Evolutionary conservation across 768 basidiomycete species (phyloP).

Genomic region (Serendipita sp.): DNA sequence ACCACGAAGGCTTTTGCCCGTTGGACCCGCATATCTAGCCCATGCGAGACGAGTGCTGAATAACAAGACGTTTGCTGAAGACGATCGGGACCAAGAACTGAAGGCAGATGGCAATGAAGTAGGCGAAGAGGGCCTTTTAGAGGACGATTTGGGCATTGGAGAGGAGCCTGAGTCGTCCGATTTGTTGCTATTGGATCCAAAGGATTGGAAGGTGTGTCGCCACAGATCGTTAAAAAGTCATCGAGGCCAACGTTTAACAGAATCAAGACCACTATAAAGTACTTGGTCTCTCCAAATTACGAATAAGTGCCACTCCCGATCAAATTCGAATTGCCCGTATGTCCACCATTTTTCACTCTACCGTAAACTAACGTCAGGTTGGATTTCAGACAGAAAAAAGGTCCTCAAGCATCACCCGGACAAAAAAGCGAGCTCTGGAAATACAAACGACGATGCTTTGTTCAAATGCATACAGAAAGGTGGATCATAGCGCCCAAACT

Average conservation of each 20-base stretch:
- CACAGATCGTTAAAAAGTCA: not conserved
- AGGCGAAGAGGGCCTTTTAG: constrained; percentile 26
- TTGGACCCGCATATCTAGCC: constrained; percentile 74
- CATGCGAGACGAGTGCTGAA: constrained; percentile 63
- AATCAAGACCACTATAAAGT: constrained; percentile 99
- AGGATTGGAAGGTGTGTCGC: constrained; percentile 82
- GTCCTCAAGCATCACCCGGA: constrained; percentile 98
- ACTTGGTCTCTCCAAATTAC: constrained; percentile 78
- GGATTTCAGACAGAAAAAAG: constrained; percentile 77
- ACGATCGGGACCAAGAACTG: constrained; percentile 49
- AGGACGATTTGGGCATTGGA: constrained; percentile 83
- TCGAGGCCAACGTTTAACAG: constrained; percentile 21
- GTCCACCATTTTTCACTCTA: constrained; percentile 19
- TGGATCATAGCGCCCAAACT: constrained; percentile 9
- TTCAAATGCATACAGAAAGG: constrained; percentile 98
- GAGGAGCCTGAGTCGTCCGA: constrained; percentile 70
- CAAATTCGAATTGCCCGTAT: constrained; percentile 94
- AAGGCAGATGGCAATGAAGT: constrained; percentile 32
- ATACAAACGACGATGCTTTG: constrained; percentile 92
- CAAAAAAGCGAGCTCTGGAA: constrained; percentile 73
- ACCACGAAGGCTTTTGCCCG: constrained; percentile 50
- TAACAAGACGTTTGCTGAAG: constrained; percentile 63
- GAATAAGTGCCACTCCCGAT: constrained; percentile 70
- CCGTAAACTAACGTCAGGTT: not conserved
- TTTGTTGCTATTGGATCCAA: constrained; percentile 67